A percentile compares a stretch with the other conserved stretches of the same genome.
phyloP scores from a whole-genome alignment of 129 eudicot genomes.

The Cynara cardunculus region DNA sequence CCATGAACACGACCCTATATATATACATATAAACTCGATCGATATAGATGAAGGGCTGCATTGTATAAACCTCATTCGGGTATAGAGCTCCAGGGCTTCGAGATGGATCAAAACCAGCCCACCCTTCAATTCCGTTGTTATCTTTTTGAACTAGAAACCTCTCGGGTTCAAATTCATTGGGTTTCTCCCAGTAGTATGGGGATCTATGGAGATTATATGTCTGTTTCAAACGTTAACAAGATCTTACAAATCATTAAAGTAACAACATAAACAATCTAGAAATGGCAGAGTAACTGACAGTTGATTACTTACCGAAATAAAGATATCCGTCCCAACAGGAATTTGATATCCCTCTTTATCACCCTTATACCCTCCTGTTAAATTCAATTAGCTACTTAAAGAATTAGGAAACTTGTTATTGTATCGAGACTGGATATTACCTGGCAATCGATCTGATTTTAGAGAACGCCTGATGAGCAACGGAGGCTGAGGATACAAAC shows the following conservation, averaged over 20 bases:
- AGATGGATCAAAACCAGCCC: slow-evolving; percentile 98
- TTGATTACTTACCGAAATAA: slow-evolving; percentile 64
- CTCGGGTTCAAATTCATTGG: slow-evolving; percentile 87
- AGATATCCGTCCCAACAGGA: slow-evolving; percentile 88
- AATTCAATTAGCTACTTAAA: background rate
- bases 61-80: slow-evolving; percentile 82
- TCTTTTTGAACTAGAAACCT: slow-evolving; percentile 60
- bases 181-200: slow-evolving; percentile 91
- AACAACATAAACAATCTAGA: background rate
- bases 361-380: slow-evolving; percentile 87
- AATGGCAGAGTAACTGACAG: background rate
- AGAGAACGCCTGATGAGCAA: slow-evolving; percentile 96
- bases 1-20: too few relatives aligned
- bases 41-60: background rate
- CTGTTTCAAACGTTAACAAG: slow-evolving; percentile 34
- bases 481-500: slow-evolving; percentile 97
- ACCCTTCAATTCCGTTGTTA: slow-evolving; percentile 65
- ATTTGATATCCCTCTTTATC: slow-evolving; percentile 69
- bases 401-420: background rate
- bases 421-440: slow-evolving; percentile 20
- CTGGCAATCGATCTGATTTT: slow-evolving; percentile 74
- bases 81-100: slow-evolving; percentile 91
- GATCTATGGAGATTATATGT: slow-evolving; percentile 97
- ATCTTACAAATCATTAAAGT: background rate
- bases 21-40: background rate